Evolutionary conservation across 345 rosid species (phyloP).

Genomic region (Corymbia maculata): DNA sequence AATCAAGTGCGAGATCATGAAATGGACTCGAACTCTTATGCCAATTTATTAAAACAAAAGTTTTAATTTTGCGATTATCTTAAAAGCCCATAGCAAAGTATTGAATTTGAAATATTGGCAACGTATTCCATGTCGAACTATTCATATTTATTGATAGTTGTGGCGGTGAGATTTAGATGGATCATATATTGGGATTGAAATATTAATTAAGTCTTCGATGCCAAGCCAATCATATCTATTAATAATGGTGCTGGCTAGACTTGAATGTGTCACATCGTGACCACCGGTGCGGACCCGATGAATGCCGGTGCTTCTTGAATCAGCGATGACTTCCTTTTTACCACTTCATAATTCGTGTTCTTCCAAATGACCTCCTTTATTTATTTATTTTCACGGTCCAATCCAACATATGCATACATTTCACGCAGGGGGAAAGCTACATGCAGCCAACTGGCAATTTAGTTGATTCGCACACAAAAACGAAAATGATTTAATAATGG

Average conservation of each 20-base stretch:
- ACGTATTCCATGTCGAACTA: not conserved
- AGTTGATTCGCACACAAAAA: slow-evolving; percentile 22
- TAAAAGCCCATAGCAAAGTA: not conserved
- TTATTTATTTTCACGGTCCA: not conserved
- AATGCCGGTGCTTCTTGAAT: not conserved
- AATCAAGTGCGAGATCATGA: not conserved
- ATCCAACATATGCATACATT: not conserved
- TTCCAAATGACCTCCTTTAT: not conserved
- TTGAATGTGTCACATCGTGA: not conserved
- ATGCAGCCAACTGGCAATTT: slow-evolving; percentile 54
- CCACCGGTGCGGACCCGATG: not conserved
- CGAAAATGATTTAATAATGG: slow-evolving; percentile 16
- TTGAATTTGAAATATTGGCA: not conserved
- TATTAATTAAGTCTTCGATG: not conserved
- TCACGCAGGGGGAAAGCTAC: not conserved
- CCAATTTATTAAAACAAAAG: not conserved
- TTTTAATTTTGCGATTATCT: not conserved
- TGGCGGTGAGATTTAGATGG: not conserved
- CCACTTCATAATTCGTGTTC: not conserved
- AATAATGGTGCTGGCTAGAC: not conserved
- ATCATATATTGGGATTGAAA: not conserved
- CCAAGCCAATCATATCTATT: not conserved
- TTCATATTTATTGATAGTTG: not conserved
- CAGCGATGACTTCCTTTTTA: not conserved
- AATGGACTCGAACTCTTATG: not conserved